Evolutionary conservation across 2,329 filamentous ascomycete species (phyloP).

Genomic region (Macrophomina tecta): DNA sequence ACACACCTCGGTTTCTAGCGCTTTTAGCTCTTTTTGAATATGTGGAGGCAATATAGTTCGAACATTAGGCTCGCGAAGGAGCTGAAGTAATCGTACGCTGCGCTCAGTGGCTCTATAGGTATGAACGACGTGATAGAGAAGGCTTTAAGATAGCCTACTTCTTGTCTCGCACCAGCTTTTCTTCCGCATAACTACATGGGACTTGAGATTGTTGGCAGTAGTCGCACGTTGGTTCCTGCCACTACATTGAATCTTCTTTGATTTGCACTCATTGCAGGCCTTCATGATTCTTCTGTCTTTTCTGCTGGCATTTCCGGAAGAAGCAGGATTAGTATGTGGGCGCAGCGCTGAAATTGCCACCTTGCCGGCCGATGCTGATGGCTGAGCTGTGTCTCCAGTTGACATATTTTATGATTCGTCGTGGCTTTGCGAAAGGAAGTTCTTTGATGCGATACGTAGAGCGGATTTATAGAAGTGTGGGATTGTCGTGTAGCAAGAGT

Average conservation of each 20-base stretch:
- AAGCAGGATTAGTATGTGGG: neutral
- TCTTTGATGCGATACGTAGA: too few relatives aligned
- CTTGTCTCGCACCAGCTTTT: conserved; percentile 43
- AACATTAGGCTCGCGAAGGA: conserved; percentile 34
- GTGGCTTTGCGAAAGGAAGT: too few relatives aligned
- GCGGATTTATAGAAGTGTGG: too few relatives aligned
- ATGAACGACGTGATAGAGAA: conserved; percentile 30
- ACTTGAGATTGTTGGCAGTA: conserved; percentile 39
- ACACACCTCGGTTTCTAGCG: conserved; percentile 13
- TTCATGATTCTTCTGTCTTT: conserved; percentile 35
- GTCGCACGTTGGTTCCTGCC: conserved; percentile 41
- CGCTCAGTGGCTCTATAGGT: conserved; percentile 33
- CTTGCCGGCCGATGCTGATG: neutral
- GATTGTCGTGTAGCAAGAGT: too few relatives aligned
- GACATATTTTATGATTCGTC: too few relatives aligned
- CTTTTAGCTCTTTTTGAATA: neutral
- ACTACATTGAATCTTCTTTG: conserved; percentile 47
- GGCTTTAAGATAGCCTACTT: conserved; percentile 33
- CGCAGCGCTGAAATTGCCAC: neutral
- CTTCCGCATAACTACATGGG: conserved; percentile 42
- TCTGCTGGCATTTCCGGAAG: neutral
- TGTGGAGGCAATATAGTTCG: conserved; percentile 30
- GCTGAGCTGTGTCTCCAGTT: neutral
- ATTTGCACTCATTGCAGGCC: conserved; percentile 44
- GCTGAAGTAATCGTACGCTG: conserved; percentile 37